Evolutionary conservation across 257 asterid species (phyloP).

Genomic region (Scutellaria galericulata): DNA sequence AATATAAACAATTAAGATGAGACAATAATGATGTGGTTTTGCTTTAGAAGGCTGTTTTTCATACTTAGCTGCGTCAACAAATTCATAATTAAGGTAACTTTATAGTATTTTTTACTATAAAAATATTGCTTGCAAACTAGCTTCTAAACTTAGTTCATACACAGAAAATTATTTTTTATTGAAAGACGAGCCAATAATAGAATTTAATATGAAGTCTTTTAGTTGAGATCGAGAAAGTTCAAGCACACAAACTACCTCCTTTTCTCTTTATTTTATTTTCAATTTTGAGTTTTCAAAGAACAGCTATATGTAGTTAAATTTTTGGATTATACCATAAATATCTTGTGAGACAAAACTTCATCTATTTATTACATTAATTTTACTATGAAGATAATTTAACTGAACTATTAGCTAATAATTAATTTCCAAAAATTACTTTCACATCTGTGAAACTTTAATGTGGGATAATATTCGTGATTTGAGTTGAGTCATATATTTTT

Average conservation of each 20-base stretch:
- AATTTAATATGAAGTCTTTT: slow-evolving; percentile 4
- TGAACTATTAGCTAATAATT: no score
- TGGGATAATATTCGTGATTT: no score
- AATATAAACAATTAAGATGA: background rate
- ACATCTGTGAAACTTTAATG: no score
- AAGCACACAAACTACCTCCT: slow-evolving; percentile 4
- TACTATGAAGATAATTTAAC: no score
- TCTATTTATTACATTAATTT: no score
- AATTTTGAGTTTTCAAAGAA: background rate
- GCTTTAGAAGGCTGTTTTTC: slow-evolving; percentile 32
- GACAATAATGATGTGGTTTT: slow-evolving; percentile 26
- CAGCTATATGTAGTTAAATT: no score
- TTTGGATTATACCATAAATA: no score
- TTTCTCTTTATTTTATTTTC: background rate
- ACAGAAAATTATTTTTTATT: slow-evolving; percentile 31
- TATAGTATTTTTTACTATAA: slow-evolving; percentile 5
- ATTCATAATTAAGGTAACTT: slow-evolving; percentile 28
- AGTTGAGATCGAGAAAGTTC: slow-evolving; percentile 17
- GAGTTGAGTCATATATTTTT: no score
- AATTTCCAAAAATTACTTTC: no score
- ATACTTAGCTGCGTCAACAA: slow-evolving; percentile 42
- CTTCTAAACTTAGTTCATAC: slow-evolving; percentile 28
- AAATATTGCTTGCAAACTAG: slow-evolving; percentile 28
- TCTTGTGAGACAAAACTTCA: no score
- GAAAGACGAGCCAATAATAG: slow-evolving; percentile 25